phyloP scores from a whole-genome alignment of 768 basidiomycete species.

The Boletus edulis region DNA sequence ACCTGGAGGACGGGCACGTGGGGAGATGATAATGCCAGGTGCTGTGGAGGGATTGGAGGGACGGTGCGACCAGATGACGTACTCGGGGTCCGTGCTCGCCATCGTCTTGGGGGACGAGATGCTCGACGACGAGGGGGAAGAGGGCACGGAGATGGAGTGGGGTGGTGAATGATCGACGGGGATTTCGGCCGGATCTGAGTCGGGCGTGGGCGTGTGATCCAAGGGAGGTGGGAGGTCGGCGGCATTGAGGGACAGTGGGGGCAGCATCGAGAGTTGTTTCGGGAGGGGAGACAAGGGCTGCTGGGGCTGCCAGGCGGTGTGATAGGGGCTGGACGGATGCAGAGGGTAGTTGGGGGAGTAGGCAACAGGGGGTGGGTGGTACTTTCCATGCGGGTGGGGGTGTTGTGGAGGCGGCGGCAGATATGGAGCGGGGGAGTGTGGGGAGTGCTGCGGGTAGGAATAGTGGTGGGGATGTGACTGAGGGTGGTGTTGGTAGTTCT shows the following conservation, averaged over 20 bases:
- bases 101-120: neutral
- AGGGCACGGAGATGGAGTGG: neutral
- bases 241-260: constrained; percentile 14
- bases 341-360: constrained; percentile 28
- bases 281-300: constrained; percentile 57
- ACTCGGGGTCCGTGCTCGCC: constrained; percentile 29
- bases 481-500: constrained; percentile 33
- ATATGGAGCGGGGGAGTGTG: constrained; percentile 30
- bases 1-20: constrained; percentile 57
- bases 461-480: constrained; percentile 33
- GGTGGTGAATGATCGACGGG: neutral
- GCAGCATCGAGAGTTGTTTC: constrained; percentile 59
- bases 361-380: constrained; percentile 28
- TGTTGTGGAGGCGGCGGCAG: constrained; percentile 11
- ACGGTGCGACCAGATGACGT: constrained; percentile 73
- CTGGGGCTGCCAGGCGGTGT: constrained; percentile 45
- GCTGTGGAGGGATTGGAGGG: constrained; percentile 62
- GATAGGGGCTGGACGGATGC: constrained; percentile 30
- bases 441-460: constrained; percentile 26
- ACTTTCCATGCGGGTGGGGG: constrained; percentile 31
- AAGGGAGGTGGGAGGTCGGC: neutral
- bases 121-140: constrained; percentile 3
- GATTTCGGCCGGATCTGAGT: constrained; percentile 1
- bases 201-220: constrained; percentile 3
- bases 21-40: constrained; percentile 71